A percentile compares a stretch with the other conserved stretches of the same genome.
Evolutionary conservation across 768 basidiomycete genomes (phyloP).

Genomic region (Cubamyces sp.): DNA sequence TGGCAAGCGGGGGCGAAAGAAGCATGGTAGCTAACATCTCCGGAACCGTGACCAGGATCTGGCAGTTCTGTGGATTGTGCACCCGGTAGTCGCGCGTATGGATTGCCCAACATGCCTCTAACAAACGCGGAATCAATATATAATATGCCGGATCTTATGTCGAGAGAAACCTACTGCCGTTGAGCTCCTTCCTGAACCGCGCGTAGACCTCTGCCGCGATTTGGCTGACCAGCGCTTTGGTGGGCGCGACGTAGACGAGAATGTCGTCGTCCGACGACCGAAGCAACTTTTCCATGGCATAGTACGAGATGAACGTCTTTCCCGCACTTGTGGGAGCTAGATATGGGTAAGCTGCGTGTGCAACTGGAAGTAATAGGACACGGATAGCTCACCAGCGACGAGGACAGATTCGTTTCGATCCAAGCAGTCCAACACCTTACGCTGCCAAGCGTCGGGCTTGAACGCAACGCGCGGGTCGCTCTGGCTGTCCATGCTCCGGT

Average conservation of each 20-base stretch:
- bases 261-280: slow-evolving; percentile 66
- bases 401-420: slow-evolving; percentile 63
- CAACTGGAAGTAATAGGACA: not conserved
- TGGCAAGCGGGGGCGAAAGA: slow-evolving; percentile 65
- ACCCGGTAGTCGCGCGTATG: slow-evolving; percentile 68
- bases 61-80: slow-evolving; percentile 66
- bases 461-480: slow-evolving; percentile 63
- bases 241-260: slow-evolving; percentile 74
- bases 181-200: slow-evolving; percentile 60
- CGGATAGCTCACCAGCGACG: slow-evolving; percentile 56
- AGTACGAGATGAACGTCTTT: slow-evolving; percentile 79
- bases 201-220: slow-evolving; percentile 77
- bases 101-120: slow-evolving; percentile 66
- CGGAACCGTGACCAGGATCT: slow-evolving; percentile 76
- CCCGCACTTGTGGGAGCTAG: slow-evolving; percentile 73
- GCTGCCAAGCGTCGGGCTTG: slow-evolving; percentile 73
- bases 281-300: slow-evolving; percentile 74
- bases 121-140: not conserved
- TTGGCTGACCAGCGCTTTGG: slow-evolving; percentile 74
- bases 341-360: not conserved
- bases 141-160: not conserved
- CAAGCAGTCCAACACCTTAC: slow-evolving; percentile 64
- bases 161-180: slow-evolving; percentile 34
- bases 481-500: slow-evolving; percentile 68
- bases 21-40: slow-evolving; percentile 72